Evolutionary conservation across 2,329 filamentous ascomycete species (phyloP), one percentile per base, ranked within the genome.

Genomic region (Achaetomium macrosporum): DNA sequence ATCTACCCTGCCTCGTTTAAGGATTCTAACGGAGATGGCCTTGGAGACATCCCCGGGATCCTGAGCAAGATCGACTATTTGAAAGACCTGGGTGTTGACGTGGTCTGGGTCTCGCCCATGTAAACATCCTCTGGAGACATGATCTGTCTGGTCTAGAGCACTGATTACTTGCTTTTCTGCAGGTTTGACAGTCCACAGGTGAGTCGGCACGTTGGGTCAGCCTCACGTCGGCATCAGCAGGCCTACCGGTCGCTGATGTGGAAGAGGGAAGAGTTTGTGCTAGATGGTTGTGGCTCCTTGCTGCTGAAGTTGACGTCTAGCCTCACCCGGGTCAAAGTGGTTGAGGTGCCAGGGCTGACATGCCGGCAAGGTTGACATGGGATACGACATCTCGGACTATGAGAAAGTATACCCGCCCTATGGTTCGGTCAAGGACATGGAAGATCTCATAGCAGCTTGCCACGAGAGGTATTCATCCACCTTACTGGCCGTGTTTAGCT

Each of bases 361-460:
- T 16, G 31, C 2, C 7, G 2, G 13, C 10, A 19, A 65, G 58
- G 51, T 64, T 12, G 65, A 68, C 54, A 83, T 85, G 81, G 83
- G 83, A 19, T 87, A 86, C 62, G 84, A 86, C 63, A 78, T 86
- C 47, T 76, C 76, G 2, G 76, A 88, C 64, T 88, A 88, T 57
- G 75, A 81, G 62, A 74, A 70, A 29, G 81, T 67, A 15, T 64
- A 76, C 76, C 56, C 64, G 2, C 64, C 64, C 1, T 88, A 87
- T 58, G 86, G 85, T 2, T 83, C 81, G 1, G 68, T 88, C 15
- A 69, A 72, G 49, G 84, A 90, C 64, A 79, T 87, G 41, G 81
- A 88, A 36, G 64, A 69, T 0, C 65, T 88, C 36, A 83, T 87
- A 45, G 61, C 75, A 15, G 78, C 76, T 1, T 78, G 78, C 47